Evolutionary conservation across 2,329 filamentous ascomycete species (phyloP).

Genomic region (Aureobasidium sp.): DNA sequence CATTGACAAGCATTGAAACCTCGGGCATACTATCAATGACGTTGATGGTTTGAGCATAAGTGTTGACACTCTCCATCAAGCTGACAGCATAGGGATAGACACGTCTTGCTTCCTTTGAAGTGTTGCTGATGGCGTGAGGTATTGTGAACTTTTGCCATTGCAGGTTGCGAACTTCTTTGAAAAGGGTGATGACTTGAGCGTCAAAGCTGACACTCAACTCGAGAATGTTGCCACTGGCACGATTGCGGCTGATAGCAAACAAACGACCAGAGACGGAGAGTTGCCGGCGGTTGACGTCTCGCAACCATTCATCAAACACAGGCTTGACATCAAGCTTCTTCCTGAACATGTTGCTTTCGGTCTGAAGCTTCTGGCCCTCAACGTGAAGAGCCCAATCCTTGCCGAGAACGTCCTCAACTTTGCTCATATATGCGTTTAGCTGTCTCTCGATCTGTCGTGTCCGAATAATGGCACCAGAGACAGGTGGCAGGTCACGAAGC

Average conservation of each 20-base stretch:
- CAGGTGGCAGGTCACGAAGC: conserved; percentile 86
- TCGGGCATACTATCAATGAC: conserved; percentile 80
- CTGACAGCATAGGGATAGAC: conserved; percentile 98
- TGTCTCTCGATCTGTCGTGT: conserved; percentile 95
- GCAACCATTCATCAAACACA: conserved; percentile 92
- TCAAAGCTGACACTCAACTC: conserved; percentile 96
- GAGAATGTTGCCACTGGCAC: conserved; percentile 81
- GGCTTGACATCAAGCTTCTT: conserved; percentile 91
- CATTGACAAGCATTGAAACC: conserved; percentile 78
- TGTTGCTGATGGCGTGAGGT: conserved; percentile 87
- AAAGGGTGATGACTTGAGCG: conserved; percentile 90
- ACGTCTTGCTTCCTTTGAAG: conserved; percentile 96
- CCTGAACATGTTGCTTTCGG: conserved; percentile 86
- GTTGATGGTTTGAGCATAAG: conserved; percentile 78
- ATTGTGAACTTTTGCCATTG: conserved; percentile 93
- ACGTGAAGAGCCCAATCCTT: conserved; percentile 90
- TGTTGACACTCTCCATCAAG: conserved; percentile 97
- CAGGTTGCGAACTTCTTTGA: conserved; percentile 96
- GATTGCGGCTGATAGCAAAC: conserved; percentile 81
- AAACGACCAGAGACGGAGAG: conserved; percentile 87
- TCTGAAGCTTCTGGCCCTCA: conserved; percentile 88
- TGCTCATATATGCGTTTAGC: conserved; percentile 93
- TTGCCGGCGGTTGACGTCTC: conserved; percentile 80
- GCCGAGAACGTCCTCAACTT: conserved; percentile 96
- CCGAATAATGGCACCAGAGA: conserved; percentile 96